A percentile compares a stretch with the other conserved stretches of the same genome.
These are phyloP conservation scores for Mortierella alpina DNA, from an alignment of 192 early-diverging fungal species.

Conservation along the genomic window DNA sequence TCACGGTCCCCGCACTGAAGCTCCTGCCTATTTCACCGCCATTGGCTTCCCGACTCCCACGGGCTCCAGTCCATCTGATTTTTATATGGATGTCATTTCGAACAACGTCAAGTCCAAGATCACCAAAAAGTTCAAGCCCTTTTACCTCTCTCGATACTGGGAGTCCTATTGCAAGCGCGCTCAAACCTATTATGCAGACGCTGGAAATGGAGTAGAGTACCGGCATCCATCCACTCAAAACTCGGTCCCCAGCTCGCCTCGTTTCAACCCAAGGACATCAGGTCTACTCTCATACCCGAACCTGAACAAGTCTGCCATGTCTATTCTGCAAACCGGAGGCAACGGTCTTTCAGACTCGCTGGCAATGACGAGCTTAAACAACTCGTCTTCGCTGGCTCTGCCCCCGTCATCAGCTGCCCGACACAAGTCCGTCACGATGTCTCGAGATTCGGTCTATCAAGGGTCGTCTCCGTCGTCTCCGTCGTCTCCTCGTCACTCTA, in stretches of 20 bases:
- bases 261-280: conserved; percentile 11
- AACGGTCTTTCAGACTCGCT: neutral
- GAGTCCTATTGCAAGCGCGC: conserved; percentile 53
- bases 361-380: conserved; percentile 2
- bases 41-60: conserved; percentile 59
- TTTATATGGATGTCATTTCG: conserved; percentile 76
- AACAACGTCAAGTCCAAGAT: conserved; percentile 59
- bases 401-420: neutral
- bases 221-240: conserved; percentile 48
- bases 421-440: conserved; percentile 36
- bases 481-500: conserved; percentile 31
- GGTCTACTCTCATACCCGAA: conserved; percentile 6
- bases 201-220: conserved; percentile 9
- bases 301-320: neutral
- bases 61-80: conserved; percentile 65
- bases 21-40: conserved; percentile 59
- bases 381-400: neutral
- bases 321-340: neutral
- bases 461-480: conserved; percentile 8
- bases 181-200: conserved; percentile 23
- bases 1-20: conserved; percentile 65
- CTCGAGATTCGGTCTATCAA: conserved; percentile 9
- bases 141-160: conserved; percentile 62
- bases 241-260: conserved; percentile 19
- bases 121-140: conserved; percentile 51